Base-by-base conservation (phyloP, 2,329 filamentous ascomycete genomes). In the Chaetomium olivaceum region DNA sequence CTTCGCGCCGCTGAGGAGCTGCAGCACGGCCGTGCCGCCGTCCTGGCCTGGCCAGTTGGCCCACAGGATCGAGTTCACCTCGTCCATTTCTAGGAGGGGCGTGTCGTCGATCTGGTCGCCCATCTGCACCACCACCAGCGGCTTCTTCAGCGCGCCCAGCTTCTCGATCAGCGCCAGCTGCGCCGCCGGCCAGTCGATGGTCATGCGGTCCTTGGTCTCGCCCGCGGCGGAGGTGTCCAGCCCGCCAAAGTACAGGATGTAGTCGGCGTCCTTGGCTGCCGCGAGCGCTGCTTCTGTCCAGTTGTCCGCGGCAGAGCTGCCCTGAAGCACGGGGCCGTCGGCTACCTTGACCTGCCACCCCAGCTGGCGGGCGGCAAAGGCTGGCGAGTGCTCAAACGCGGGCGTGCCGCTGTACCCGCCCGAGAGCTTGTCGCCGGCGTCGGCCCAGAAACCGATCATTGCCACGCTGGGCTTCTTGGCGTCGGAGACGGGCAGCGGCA, bases 1-100 rank as follows among this genome's bases (percentile, higher is more conserved):
- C 7, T 72, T 76, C 6, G 76, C 76, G 1, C 86, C 86, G 19
- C 78, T 81, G 46, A 87, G 65, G 58, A 87, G 78, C 64, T 86
- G 79, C 54, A 86, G 75, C 6, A 87, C 73, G 0, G 85, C 86
- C 4, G 76, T 75, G 7, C 86, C 86, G 51, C 86, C 86, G 55
- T 82, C 81, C 73, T 88, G 85, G 1, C 86, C 85, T 0, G 86
- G 85, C 66, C 84, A 87, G 0, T 84, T 83, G 0, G 78, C 82
- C 85, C 85, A 88, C 0, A 88, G 70, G 0, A 88, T 72, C 0
- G 82, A 78, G 54, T 77, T 80, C 64, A 87, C 78, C 61, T 80
- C 80, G 2, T 73, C 66, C 63, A 83, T 82, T 3, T 75, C 73
- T 12, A 83, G 72, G 8, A 87, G 71, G 2, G 82, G 77, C 0